Evolutionary conservation across 371 early-diverging fungal genomes (phyloP).

Genomic region (Apophysomyces trapeziformis): DNA sequence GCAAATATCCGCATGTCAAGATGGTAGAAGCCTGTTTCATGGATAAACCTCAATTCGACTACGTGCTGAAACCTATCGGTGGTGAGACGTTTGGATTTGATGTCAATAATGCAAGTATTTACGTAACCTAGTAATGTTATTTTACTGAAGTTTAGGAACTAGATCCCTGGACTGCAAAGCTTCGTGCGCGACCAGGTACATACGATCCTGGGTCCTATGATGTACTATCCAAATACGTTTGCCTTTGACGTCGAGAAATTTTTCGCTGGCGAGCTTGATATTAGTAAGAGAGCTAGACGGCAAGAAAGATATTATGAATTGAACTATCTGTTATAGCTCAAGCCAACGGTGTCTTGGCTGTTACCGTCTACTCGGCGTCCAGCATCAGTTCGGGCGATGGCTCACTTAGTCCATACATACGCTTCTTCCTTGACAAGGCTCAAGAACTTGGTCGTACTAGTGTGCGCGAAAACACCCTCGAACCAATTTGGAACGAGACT

Average conservation of each 20-base stretch:
- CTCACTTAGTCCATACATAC: slow-evolving; percentile 82
- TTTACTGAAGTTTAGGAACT: slow-evolving; percentile 4
- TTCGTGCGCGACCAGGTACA: slow-evolving; percentile 85
- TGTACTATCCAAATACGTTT: slow-evolving; percentile 87
- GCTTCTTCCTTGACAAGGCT: slow-evolving; percentile 74
- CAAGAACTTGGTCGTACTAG: slow-evolving; percentile 73
- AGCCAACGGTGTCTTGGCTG: slow-evolving; percentile 85
- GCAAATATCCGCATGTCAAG: slow-evolving; percentile 89
- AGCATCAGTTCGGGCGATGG: slow-evolving; percentile 80
- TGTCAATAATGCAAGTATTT: slow-evolving; percentile 66
- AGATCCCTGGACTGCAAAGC: slow-evolving; percentile 81
- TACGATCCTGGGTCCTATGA: slow-evolving; percentile 75
- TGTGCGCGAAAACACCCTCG: slow-evolving; percentile 59
- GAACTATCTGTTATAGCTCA: slow-evolving; percentile 37
- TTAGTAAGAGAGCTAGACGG: slow-evolving; percentile 28
- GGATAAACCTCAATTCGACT: slow-evolving; percentile 91
- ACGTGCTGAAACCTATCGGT: slow-evolving; percentile 92
- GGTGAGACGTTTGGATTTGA: slow-evolving; percentile 87
- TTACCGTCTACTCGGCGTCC: slow-evolving; percentile 78
- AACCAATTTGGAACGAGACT: slow-evolving; percentile 68
- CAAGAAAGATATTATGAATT: background rate
- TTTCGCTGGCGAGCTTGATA: slow-evolving; percentile 68
- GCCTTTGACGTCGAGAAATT: slow-evolving; percentile 83
- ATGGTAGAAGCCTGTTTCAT: slow-evolving; percentile 89
- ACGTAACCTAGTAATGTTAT: background rate